Evolutionary conservation across 2,329 filamentous ascomycete genomes (phyloP), one percentile per base, ranked within the genome.

Genomic region (Beauveria rudraprayagi): DNA sequence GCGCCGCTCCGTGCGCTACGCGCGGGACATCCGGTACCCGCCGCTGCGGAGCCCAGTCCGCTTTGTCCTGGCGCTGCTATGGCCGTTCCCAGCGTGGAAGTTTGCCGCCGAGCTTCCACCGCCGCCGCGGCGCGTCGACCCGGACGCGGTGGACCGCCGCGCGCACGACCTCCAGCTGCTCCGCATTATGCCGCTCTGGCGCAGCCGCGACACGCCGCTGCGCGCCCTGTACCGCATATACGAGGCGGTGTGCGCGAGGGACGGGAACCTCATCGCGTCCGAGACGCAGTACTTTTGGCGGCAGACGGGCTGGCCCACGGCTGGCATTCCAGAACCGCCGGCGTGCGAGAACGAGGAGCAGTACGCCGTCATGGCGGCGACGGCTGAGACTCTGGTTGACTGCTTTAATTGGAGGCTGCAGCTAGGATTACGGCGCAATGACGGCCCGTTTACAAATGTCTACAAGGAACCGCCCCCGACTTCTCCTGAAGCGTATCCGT

Each of bases 281-380:
- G 68, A 69, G 62, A 65, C 65, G 11, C 67, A 70, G 63, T 71
- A 71, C 51, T 65, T 69, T 47, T 71, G 67, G 66, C 61, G 63
- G 10, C 64, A 65, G n/a, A 28, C 64, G 7, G 24, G 26, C 11
- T 70, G 66, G 69, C 61, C 62, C 3, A 58, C 58, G 26, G 60
- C 51, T 5, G 60, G 61, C 19, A 63, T 69, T 17, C 60, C 65
- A 1, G 68, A 68, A 56, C 65, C 63, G n/a, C 65, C 63, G n/a
- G 34, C 40, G 26, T 61, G 61, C 24, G 26, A 34, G 7, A 63
- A 69, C 48, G 47, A 56, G 11, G 68, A 69, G 48, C 66, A 67
- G 22, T 65, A 66, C 37, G 66, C 67, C 28, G 65, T 68, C 9
- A 56, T 70, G 61, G 67, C 68, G 1, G 65, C 66, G 19, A 48